These are phyloP conservation scores for Trichophaea hybrida DNA, from an alignment of 2,329 filamentous ascomycete genomes.

Conservation along the genomic window DNA sequence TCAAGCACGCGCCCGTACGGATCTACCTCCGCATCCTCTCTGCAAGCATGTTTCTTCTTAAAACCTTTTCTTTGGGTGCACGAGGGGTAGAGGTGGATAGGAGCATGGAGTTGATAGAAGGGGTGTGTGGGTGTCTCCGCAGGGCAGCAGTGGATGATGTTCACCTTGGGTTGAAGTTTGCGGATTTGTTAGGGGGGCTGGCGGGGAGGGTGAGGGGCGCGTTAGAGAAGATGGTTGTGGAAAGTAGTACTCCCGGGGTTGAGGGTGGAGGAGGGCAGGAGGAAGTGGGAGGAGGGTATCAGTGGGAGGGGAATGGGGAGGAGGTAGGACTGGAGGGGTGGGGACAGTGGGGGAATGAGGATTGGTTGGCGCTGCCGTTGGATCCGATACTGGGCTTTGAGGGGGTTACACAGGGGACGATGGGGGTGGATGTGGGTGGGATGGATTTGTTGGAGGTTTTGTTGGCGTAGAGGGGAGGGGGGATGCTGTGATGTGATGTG, in stretches of 20 bases:
- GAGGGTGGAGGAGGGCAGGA: not conserved
- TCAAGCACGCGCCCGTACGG: slow-evolving; percentile 68
- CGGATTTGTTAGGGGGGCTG: slow-evolving; percentile 65
- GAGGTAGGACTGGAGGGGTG: not conserved
- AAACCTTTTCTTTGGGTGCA: slow-evolving; percentile 69
- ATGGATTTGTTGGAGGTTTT: slow-evolving; percentile 48
- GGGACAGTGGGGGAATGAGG: slow-evolving; percentile 28
- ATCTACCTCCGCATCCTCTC: slow-evolving; percentile 80
- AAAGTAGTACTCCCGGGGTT: not conserved
- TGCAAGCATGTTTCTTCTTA: slow-evolving; percentile 71
- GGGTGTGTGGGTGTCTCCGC: slow-evolving; percentile 57
- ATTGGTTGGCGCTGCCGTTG: slow-evolving; percentile 40
- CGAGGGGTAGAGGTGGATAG: slow-evolving; percentile 63
- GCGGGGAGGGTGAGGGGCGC: slow-evolving; percentile 59
- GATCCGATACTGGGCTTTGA: slow-evolving; percentile 37
- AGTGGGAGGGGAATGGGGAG: not conserved
- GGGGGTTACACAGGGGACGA: slow-evolving; percentile 38
- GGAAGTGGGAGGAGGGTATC: slow-evolving; percentile 2
- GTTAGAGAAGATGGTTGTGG: slow-evolving; percentile 37
- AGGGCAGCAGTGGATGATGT: slow-evolving; percentile 74
- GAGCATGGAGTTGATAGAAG: slow-evolving; percentile 60
- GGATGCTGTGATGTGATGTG: not conserved
- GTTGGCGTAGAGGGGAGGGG: slow-evolving; percentile 10
- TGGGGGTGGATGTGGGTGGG: slow-evolving; percentile 46
- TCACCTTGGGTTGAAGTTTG: slow-evolving; percentile 70